Conservation (phyloP, 768 basidiomycete species). For the Pleurotus sapidus region DNA sequence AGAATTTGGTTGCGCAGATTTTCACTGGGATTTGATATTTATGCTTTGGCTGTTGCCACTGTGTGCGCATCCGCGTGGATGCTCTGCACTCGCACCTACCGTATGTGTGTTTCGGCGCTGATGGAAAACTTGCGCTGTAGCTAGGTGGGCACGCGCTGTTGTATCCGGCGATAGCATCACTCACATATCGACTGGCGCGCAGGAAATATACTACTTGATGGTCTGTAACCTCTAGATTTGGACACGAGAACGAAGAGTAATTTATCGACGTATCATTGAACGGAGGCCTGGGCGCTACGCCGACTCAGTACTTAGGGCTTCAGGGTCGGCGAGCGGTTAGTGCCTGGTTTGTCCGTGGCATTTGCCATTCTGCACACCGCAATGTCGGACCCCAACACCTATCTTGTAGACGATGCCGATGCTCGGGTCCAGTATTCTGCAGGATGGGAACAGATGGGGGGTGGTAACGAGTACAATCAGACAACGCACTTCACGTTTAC, state of each 20-base stretch:
- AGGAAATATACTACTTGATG: background rate
- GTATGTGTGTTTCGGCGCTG: no score
- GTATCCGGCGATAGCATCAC: background rate
- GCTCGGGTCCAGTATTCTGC: background rate
- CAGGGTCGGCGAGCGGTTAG: background rate
- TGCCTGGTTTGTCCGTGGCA: background rate
- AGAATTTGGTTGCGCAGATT: no score
- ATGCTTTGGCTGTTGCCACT: background rate
- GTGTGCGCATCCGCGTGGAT: background rate
- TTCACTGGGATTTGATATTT: no score
- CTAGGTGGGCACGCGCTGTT: background rate
- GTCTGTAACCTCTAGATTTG: background rate
- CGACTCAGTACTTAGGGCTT: no score
- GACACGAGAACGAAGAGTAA: background rate
- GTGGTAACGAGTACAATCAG: background rate
- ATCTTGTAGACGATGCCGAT: background rate
- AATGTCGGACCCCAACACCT: background rate
- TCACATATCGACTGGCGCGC: background rate
- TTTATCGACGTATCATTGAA: background rate
- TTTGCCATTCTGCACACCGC: background rate
- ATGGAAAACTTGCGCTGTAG: background rate
- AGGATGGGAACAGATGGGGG: background rate
- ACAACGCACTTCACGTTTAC: background rate
- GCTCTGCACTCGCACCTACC: background rate
- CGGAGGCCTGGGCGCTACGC: no score